Base-by-base conservation (phyloP, 192 early-diverging fungal genomes). In the Radiomyces spectabilis region DNA sequence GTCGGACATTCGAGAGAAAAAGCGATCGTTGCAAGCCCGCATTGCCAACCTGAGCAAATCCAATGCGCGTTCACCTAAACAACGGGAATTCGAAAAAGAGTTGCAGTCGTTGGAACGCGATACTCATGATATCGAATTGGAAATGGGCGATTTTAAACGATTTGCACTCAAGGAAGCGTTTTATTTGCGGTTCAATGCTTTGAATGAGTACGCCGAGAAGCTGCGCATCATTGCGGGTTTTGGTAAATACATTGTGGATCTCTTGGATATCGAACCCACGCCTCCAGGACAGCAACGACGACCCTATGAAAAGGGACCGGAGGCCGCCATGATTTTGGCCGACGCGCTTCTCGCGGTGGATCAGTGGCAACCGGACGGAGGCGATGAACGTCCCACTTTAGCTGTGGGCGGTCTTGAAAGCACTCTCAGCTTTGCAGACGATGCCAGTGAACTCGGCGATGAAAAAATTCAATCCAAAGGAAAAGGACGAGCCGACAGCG, bases 121-220 rank as follows among this genome's bases (percentile, higher is more conserved):
- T 27, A 64, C 68, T 8, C 62, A 55, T 19, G 47, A 59, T 1
- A 63, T 25, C 30, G 68, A 70, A 29, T 48, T 57, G 39, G 68
- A 64, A 25, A 38, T 70, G 38, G 68, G 50, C 6, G 68, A 70
- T 41, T 70, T 70, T n/a, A 70, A 70, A 41, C 57, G 62, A 19
- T 70, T 70, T 56, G 61, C 61, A 19, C 44, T 70, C 7, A 35
- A 49, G 5, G 68, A 70, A 33, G 68, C 68, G 2, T 70, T 70
- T 35, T 70, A 70, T 33, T 26, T 70, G 16, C 44, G 61, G 5
- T 70, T 70, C 42, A 70, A 70, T 49, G 68, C 68, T 1, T 53
- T 64, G 49, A 47, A 43, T 40, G 68, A 70, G 41, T 63, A 55
- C 55, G 50, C 68, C 21, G 68, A 70, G 41, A 70, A 70, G 38